Base-by-base conservation (phyloP, 805 yeast genomes). In the Kluyveromyces dobzhanskii region DNA sequence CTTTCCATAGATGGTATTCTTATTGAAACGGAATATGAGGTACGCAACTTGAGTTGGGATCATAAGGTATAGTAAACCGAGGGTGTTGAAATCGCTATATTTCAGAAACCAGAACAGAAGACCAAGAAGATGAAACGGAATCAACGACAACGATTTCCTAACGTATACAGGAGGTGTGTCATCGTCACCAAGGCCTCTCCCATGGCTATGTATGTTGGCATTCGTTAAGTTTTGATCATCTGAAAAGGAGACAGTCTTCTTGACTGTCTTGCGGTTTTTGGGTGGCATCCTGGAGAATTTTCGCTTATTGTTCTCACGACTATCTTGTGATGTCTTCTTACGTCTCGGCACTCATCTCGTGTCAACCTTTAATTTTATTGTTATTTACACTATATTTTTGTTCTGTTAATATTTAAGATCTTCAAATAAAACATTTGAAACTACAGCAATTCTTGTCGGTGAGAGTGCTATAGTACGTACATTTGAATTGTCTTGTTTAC, bases 41-140 rank as follows among this genome's bases (percentile, higher is more conserved):
- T 65, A 67, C 3, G 51, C 39, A n/a, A 60, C 38, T 40, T 69
- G 73, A 14, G 54, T 24, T 3, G 65, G 59, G 13, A 56, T 45
- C 23, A 65, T 47, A 3, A 59, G 46, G 11, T 42, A 42, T 13
- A 57, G 42, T 30, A 67, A 42, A 2, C 51, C 59, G 1, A 42
- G 31, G 3, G 47, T 35, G 19, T 62, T 56, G 32, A 56, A 57
- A 4, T 62, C 50, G 1, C 57, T 51, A 4, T 49, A 3, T 28
- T 49, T 49, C 10, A 69, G 46, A 21, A 54, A 53, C 35, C 59
- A 67, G 28, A 59, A 56, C 5, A 58, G 32, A 37, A 70, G 56
- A 2, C 57, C 40, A 1, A 64, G 9, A 27, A 61, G 30, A 44
- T 61, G 66, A 39, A 53, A 46, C 10, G 66, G 66, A 7, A 58